Evolutionary conservation across 140 eudicot species (phyloP).

Genomic region (Flaveria floridana): DNA sequence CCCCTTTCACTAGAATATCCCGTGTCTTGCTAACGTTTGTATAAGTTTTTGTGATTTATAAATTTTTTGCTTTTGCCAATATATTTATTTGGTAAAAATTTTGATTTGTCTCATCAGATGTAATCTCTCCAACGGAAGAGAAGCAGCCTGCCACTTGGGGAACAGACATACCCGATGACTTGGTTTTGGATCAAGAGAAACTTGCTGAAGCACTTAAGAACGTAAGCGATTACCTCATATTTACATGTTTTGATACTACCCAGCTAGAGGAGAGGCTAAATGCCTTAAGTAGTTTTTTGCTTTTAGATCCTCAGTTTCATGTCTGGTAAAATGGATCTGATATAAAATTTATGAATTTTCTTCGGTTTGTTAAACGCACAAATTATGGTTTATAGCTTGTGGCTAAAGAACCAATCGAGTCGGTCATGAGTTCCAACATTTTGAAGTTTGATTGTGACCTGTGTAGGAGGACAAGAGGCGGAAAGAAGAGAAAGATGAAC

Average conservation of each 20-base stretch:
- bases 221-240: constrained; percentile 30
- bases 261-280: background rate
- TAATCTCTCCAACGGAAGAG: constrained; percentile 50
- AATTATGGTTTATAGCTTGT: background rate
- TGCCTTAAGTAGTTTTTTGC: background rate
- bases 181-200: constrained; percentile 66
- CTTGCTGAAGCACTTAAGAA: constrained; percentile 69
- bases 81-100: background rate
- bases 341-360: background rate
- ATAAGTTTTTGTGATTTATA: background rate
- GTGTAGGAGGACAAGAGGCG: constrained; percentile 67
- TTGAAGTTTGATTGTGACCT: background rate
- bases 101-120: constrained; percentile 35
- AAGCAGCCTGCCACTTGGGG: constrained; percentile 84
- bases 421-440: background rate
- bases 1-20: background rate
- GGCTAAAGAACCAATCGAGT: background rate
- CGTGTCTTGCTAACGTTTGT: background rate
- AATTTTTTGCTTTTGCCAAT: background rate
- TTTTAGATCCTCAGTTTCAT: background rate
- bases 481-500: constrained; percentile 79
- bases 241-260: background rate
- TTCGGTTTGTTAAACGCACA: background rate
- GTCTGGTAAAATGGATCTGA: background rate
- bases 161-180: constrained; percentile 74